A percentile compares a stretch with the other conserved stretches of the same genome.
Evolutionary conservation across 768 basidiomycete species (phyloP).

Genomic region (Coprinopsis sp.): DNA sequence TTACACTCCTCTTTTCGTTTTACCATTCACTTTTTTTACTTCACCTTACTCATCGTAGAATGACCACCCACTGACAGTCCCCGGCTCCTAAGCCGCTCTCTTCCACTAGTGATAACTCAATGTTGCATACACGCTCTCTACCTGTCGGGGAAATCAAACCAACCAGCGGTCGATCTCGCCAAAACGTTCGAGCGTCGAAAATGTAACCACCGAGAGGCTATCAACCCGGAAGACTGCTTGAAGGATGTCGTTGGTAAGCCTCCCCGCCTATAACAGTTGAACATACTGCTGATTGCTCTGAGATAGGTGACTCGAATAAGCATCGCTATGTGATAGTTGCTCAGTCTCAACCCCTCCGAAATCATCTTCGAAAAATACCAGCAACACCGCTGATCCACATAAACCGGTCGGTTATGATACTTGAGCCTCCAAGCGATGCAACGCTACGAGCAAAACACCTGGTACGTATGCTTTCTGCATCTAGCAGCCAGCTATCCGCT

Average conservation of each 20-base stretch:
- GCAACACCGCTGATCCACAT: constrained; percentile 89
- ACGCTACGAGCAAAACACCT: constrained; percentile 66
- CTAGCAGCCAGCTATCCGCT: neutral
- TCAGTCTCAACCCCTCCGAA: constrained; percentile 71
- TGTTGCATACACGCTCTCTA: constrained; percentile 96
- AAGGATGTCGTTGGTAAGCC: constrained; percentile 70
- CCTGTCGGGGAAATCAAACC: constrained; percentile 67
- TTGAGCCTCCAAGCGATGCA: constrained; percentile 82
- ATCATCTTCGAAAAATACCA: constrained; percentile 64
- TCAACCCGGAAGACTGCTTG: constrained; percentile 82
- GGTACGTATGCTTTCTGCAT: constrained; percentile 32
- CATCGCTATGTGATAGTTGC: constrained; percentile 90
- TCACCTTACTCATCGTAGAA: too few relatives aligned
- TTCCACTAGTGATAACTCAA: constrained; percentile 99
- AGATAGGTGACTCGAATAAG: constrained; percentile 73
- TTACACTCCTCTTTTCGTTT: constrained; percentile 14
- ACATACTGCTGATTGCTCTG: neutral
- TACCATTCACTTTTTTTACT: constrained; percentile 12
- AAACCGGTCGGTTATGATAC: constrained; percentile 87
- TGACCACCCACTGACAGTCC: too few relatives aligned
- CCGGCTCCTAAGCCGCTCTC: constrained; percentile 40
- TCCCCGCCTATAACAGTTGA: neutral
- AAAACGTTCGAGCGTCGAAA: constrained; percentile 90
- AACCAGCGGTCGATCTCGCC: constrained; percentile 80
- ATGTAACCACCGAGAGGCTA: constrained; percentile 91